Evolutionary conservation across 768 basidiomycete genomes (phyloP), one percentile per base, ranked within the genome.

Genomic region (Lentinula detonsa): DNA sequence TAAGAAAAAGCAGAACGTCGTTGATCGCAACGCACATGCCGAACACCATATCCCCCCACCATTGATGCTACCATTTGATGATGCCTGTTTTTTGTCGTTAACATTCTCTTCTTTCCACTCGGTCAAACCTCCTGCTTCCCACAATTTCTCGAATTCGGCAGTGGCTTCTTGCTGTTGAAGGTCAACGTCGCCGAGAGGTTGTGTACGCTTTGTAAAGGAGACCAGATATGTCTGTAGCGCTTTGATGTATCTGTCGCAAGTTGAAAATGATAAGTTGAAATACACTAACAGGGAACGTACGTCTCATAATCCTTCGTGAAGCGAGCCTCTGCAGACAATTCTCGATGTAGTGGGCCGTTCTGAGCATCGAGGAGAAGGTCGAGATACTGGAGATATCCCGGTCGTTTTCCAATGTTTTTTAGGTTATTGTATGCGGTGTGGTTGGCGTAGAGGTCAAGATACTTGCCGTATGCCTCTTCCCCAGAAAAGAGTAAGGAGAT

Each of bases 401-500:
- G 75, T 46, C 95, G 84, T 70, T 89, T 92, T 54, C 86, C 83
- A 53, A 95, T 83, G 61, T 88, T 84, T 74, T 91, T 92, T 65
- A 99, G 73, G 73, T 99, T 99, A 76, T 85, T 87, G 75, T 91
- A 98, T 53, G 90, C 79, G 52, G 88, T 84, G 67, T 98, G 97
- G 62, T 91, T 87, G 54, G 86, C 79, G 72, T 98, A 92, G 61
- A 99, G 72, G 73, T 99, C 97, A 63, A 98, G 83, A 71, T 96
- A 98, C 74, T 91, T 91, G 56, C 97, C 97, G 66, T 95, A 93
- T 7, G 83, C 83, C 71, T 99, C 97, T 77, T 98, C 96, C 37
- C 97, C 97, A 11, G 95, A 96, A 76, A 99, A 99, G 66, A 96
- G 73, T 54, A 91, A 74, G 39, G 90, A 87, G 59, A 93, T 79